Conservation (phyloP, 1,284 basidiomycete genomes). For the Malassezia sympodialis region DNA sequence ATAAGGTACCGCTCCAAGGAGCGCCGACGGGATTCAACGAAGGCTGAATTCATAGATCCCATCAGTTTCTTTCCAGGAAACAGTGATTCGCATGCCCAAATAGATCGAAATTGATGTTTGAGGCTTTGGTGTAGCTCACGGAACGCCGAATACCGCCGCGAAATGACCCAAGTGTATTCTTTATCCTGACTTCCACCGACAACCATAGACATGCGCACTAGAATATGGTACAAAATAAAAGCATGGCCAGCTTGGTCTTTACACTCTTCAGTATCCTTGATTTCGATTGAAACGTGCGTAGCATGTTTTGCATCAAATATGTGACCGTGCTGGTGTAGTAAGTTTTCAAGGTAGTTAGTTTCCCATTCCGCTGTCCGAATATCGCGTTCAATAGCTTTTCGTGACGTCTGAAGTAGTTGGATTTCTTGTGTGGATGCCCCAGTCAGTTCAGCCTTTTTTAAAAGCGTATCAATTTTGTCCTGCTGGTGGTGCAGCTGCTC, state of each 20-base stretch:
- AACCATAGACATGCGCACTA: conserved; percentile 56
- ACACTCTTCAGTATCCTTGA: conserved; percentile 28
- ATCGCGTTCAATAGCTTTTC: conserved; percentile 68
- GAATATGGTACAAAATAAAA: conserved; percentile 82
- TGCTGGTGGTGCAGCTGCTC: neutral
- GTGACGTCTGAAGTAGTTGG: conserved; percentile 67
- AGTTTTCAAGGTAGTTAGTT: conserved; percentile 52
- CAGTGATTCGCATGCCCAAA: conserved; percentile 25
- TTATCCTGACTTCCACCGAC: neutral
- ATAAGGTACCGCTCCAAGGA: conserved; percentile 82
- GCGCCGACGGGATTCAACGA: conserved; percentile 64
- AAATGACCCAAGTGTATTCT: conserved; percentile 73
- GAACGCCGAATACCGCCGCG: conserved; percentile 87
- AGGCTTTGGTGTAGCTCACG: conserved; percentile 73
- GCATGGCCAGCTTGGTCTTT: conserved; percentile 64
- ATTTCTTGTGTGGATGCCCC: conserved; percentile 72
- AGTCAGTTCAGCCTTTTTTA: conserved; percentile 76
- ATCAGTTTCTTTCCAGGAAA: conserved; percentile 34
- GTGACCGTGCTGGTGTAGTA: neutral
- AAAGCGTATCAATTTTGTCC: neutral
- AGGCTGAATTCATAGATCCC: conserved; percentile 24
- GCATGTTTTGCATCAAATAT: conserved; percentile 55
- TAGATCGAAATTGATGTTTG: conserved; percentile 53
- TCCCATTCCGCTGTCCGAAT: conserved; percentile 75
- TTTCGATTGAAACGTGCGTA: conserved; percentile 68